Base-by-base conservation (phyloP, 352 stramenopile genomes). In the Pythium sukuiense region DNA sequence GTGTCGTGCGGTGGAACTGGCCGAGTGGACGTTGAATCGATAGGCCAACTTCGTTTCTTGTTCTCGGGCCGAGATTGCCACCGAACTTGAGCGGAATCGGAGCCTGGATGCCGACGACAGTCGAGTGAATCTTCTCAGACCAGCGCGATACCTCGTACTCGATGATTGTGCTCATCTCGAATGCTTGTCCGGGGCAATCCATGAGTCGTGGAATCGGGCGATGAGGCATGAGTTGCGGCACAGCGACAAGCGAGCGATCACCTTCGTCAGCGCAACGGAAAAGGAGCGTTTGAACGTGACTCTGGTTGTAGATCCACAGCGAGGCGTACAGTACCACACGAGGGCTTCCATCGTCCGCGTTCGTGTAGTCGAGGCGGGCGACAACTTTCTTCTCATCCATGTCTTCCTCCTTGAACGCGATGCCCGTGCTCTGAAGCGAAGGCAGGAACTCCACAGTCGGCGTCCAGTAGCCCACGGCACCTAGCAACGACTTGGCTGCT, bases 221-320 rank as follows among this genome's bases (percentile, higher is more conserved):
- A 29, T 92, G 77, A 1, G 79, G 75, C 16, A 93, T 74, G 3
- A 93, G 67, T 50, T 90, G 82, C 61, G 87, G 88, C 0, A 85
- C 76, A 26, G 73, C 69, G 27, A 94, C 66, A n/a, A 72, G 69
- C 3, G 72, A 55, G 2, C 72, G 61, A 56, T 79, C 76, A 6
- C 71, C 55, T 2, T 83, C 81, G 41, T 96, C 87, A 2, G 86
- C 73, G 61, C 77, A 90, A 11, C 88, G 85, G 30, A 95, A 87
- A 18, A 94, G 62, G 30, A 96, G 61, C 33, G 76, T 90, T 29
- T 89, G 77, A 9, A 96, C 77, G 29, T 96, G 88, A 24, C 84
- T 95, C 61, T 96, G 87, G 57, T 96, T 96, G 67, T 95, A 96
- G n/a, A 96, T 81, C 88, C 88, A 96, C 13, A 95, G 63, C 3